phyloP scores from a whole-genome alignment of 139 green algal genomes.

The Ulvella scutata region DNA sequence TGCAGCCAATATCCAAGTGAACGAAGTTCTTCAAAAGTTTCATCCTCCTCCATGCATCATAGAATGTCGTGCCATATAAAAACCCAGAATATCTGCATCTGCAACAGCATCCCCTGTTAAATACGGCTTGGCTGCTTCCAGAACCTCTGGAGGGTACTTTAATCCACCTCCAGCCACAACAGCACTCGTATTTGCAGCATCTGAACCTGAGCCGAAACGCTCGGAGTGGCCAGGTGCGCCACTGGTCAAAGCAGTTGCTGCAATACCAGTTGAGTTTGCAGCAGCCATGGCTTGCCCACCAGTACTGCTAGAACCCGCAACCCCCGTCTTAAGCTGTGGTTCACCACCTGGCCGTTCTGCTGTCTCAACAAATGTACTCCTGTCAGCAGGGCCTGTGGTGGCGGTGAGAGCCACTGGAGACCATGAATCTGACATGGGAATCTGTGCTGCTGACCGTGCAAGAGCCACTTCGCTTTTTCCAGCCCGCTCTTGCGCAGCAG shows the following conservation, averaged over 20 bases:
- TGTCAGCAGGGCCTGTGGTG: no score
- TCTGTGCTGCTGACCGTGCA: no score
- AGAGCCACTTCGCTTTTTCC: no score
- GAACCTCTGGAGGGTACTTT: slow-evolving; percentile 17
- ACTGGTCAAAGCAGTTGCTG: not conserved
- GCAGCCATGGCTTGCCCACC: not conserved
- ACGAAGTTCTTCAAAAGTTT: no score
- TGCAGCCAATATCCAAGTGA: no score
- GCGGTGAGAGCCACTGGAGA: no score
- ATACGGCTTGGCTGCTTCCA: slow-evolving; percentile 35
- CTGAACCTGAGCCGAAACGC: not conserved
- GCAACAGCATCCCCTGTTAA: slow-evolving; percentile 69
- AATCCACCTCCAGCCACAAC: slow-evolving; percentile 13
- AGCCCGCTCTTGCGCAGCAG: no score
- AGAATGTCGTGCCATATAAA: slow-evolving; percentile 60
- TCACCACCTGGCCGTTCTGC: not conserved
- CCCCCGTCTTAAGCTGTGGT: not conserved
- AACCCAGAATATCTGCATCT: slow-evolving; percentile 71
- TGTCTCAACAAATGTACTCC: not conserved
- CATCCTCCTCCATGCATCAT: slow-evolving; percentile 25
- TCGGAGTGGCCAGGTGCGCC: not conserved
- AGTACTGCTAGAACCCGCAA: not conserved
- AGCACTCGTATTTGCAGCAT: not conserved
- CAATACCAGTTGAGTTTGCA: not conserved
- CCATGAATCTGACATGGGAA: no score